phyloP scores from a whole-genome alignment of 2,329 filamentous ascomycete species.

The Penicillium sclerotiorum region DNA sequence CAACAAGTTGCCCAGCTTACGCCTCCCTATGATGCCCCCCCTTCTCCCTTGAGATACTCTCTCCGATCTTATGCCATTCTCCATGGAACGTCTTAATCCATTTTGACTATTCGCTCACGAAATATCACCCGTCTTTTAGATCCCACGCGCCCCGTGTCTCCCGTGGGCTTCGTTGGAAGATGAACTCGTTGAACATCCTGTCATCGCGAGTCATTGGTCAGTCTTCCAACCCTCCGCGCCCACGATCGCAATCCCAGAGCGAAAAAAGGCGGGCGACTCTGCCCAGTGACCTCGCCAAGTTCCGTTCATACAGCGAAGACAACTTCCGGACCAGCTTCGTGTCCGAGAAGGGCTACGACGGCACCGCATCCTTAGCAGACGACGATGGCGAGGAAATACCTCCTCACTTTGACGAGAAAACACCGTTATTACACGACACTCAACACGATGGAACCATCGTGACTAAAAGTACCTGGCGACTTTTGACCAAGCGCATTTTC shows the following conservation, averaged over 20 bases:
- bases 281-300: conserved; percentile 39
- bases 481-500: conserved; percentile 69
- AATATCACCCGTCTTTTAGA: conserved; percentile 29
- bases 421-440: conserved; percentile 62
- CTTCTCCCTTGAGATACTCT: conserved; percentile 10
- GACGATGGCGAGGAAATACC: conserved; percentile 40
- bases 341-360: conserved; percentile 32
- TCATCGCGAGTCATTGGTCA: conserved; percentile 76
- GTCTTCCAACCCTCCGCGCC: conserved; percentile 56
- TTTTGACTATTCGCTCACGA: conserved; percentile 24
- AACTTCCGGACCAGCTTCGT: conserved; percentile 37
- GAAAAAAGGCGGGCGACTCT: conserved; percentile 41
- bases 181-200: conserved; percentile 97
- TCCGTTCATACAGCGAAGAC: conserved; percentile 48
- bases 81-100: conserved; percentile 15
- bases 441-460: conserved; percentile 40
- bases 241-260: conserved; percentile 58
- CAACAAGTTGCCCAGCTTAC: conserved; percentile 18
- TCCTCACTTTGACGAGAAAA: conserved; percentile 63
- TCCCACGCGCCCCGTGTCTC: conserved; percentile 39
- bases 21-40: conserved; percentile 19
- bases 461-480: conserved; percentile 45
- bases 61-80: conserved; percentile 3
- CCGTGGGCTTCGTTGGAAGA: conserved; percentile 62
- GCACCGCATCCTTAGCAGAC: conserved; percentile 27